Conservation (phyloP, 352 stramenopile species). For the Blastocystis sp. region DNA sequence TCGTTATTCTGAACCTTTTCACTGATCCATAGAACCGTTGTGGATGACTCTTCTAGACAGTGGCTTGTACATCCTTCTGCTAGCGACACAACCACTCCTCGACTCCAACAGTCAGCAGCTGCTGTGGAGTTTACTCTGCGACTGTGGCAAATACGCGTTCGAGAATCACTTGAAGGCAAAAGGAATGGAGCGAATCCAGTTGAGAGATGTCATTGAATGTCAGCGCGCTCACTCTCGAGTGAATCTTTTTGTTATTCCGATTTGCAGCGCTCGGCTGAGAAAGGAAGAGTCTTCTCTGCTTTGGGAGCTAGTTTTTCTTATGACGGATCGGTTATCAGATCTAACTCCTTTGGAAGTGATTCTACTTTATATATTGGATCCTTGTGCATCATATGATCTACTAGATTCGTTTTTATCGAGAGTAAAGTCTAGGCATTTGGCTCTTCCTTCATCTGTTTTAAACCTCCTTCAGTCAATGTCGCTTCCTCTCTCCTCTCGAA, state of each 20-base stretch:
- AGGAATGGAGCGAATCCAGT: neutral
- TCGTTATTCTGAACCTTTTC: neutral
- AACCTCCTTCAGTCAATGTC: neutral
- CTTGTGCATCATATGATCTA: neutral
- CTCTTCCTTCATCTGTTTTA: neutral
- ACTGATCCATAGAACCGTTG: neutral
- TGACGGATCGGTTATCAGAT: neutral
- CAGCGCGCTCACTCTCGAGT: neutral
- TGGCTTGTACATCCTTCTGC: neutral
- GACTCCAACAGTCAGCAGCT: neutral
- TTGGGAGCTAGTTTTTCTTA: neutral
- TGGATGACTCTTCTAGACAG: constrained; percentile 9
- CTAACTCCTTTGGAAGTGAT: neutral
- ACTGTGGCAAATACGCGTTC: neutral
- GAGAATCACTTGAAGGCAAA: neutral
- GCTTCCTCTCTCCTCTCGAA: neutral
- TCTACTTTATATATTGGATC: neutral
- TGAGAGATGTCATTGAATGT: neutral
- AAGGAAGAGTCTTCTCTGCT: neutral
- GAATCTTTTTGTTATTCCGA: neutral
- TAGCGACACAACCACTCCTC: neutral
- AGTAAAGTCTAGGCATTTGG: neutral
- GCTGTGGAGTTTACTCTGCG: neutral
- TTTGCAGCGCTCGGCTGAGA: neutral
- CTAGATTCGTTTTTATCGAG: neutral